Evolutionary conservation across 176 grass and related monocot genomes (phyloP), one percentile per base, ranked within the genome.

Genomic region (Oryza punctata): DNA sequence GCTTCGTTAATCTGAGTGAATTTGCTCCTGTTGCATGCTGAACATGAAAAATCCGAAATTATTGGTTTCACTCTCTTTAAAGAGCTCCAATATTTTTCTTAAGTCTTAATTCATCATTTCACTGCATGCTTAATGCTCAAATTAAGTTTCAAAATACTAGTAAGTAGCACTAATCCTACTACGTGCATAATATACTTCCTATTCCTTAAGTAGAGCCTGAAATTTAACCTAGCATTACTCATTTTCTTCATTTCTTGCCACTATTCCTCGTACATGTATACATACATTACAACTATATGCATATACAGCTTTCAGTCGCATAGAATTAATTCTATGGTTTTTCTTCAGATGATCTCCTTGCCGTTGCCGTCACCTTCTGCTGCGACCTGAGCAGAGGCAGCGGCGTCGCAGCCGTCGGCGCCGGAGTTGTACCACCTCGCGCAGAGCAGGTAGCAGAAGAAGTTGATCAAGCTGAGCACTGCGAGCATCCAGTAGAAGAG

Each of bases 401-500:
- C 80, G 7, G 86, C 79, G 13, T 66, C 73, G 59, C 77, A 67
- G n/a, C 50, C 63, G 43, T 79, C 70, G 0, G 24, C 63, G 1
- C 89, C 84, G 0, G 89, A 72, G 7, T 75, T 75, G 41, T 97
- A 92, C 95, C 95, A 97, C 61, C 54, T 94, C 6, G 92, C 83
- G 21, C 95, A 97, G 15, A 97, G 64, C 72, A 97, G 86, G 44
- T 91, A 97, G 78, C 90, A 91, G 77, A 85, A 89, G 86, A 97
- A 97, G 78, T 97, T 97, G 24, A 97, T 43, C 65, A 94, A 69
- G 67, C 95, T 97, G 78, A 97, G 95, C 43, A 74, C 88, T 5
- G 92, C 81, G 23, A 94, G 72, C 63, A 94, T 87, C 95, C 92
- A 97, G 77, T 97, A 97, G 90, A 97, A 94, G 3, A 94, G 90